These are phyloP conservation scores for Cubamyces lactineus DNA, from an alignment of 768 basidiomycete species.

Conservation along the genomic window DNA sequence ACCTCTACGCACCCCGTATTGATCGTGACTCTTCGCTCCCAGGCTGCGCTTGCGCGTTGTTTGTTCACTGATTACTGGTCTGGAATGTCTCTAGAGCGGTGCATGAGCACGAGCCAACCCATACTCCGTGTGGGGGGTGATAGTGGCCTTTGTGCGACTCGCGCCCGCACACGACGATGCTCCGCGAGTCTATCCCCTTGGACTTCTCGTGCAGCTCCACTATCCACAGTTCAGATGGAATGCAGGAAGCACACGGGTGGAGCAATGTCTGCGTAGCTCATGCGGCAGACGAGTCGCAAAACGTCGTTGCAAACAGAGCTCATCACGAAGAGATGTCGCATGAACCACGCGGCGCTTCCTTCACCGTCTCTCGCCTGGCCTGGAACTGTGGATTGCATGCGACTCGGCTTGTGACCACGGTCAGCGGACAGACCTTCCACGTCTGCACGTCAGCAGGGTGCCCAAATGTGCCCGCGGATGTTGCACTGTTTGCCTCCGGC, in stretches of 20 bases:
- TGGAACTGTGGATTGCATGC: constrained; percentile 10
- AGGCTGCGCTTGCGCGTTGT: not conserved
- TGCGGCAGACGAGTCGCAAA: not conserved
- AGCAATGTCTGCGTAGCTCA: not conserved
- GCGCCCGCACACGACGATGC: not conserved
- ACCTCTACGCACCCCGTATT: not conserved
- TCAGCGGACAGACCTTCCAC: constrained; percentile 14
- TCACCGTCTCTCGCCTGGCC: constrained; percentile 1
- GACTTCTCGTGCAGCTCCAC: not conserved
- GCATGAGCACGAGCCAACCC: not conserved
- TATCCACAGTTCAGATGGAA: constrained; percentile 7
- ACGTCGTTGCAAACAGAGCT: not conserved
- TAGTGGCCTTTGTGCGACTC: not conserved
- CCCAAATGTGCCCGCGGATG: not conserved
- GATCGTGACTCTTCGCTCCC: not conserved
- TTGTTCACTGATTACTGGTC: not conserved
- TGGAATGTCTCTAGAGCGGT: constrained; percentile 5
- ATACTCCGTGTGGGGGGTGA: not conserved
- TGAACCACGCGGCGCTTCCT: constrained; percentile 1
- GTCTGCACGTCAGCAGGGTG: not conserved
- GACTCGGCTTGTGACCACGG: constrained; percentile 17
- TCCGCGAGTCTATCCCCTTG: not conserved
- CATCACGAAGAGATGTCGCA: constrained; percentile 11
- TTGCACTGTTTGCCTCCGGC: constrained; percentile 10
- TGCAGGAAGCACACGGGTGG: not conserved